Evolutionary conservation across 805 yeast species (phyloP).

Genomic region (Starmerella vaccinii): DNA sequence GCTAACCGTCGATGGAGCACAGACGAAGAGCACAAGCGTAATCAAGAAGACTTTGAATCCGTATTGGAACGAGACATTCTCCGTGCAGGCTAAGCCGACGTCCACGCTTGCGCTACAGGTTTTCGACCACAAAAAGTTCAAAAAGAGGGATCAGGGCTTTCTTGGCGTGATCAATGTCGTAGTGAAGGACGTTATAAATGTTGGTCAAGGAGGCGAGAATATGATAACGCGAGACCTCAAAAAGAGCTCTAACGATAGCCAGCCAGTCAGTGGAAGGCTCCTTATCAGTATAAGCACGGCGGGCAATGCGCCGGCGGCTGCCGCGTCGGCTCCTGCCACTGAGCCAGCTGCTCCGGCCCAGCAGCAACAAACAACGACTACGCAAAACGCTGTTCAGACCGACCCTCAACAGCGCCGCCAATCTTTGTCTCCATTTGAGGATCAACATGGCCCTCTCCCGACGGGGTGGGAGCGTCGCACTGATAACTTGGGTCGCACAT

Average conservation of each 20-base stretch:
- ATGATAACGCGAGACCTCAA: constrained; percentile 88
- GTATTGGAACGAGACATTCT: constrained; percentile 91
- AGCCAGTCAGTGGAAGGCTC: constrained; percentile 87
- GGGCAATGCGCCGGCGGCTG: constrained; percentile 3
- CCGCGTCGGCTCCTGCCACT: constrained; percentile 3
- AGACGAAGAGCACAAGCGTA: constrained; percentile 88
- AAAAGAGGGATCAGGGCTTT: constrained; percentile 97
- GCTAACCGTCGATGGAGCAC: constrained; percentile 92
- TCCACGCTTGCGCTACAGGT: constrained; percentile 86
- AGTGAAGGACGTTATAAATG: constrained; percentile 77
- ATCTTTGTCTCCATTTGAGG: constrained; percentile 72
- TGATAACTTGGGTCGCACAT: constrained; percentile 93
- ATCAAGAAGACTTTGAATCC: constrained; percentile 92
- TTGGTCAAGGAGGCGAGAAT: constrained; percentile 41
- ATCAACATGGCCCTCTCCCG: constrained; percentile 90
- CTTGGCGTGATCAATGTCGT: constrained; percentile 90
- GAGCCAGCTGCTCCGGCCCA: not conserved
- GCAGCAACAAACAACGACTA: constrained; percentile 1
- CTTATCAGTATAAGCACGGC: constrained; percentile 12
- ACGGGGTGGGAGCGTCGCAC: constrained; percentile 99
- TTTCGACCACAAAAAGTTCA: constrained; percentile 93
- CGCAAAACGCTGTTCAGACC: constrained; percentile 7
- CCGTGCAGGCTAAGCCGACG: constrained; percentile 40
- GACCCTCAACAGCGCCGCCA: constrained; percentile 4
- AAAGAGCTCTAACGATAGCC: constrained; percentile 70